phyloP scores from a whole-genome alignment of 2,329 filamentous ascomycete species.

The Fusarium sp. region DNA sequence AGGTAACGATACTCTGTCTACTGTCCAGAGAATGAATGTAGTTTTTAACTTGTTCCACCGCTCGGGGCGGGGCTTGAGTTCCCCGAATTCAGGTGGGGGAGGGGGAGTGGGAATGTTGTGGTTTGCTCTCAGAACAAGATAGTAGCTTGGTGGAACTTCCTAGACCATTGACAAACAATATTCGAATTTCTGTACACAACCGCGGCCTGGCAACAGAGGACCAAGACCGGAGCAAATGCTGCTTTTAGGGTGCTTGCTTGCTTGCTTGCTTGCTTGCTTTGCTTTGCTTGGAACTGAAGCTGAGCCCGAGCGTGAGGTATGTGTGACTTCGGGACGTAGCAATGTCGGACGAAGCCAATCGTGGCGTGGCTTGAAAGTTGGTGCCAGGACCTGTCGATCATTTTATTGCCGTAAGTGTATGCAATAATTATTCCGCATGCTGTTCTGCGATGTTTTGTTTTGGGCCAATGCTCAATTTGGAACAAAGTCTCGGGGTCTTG shows the following conservation, averaged over 20 bases:
- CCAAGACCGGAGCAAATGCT: constrained; percentile 17
- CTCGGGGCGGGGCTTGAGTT: constrained; percentile 32
- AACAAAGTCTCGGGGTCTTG: neutral
- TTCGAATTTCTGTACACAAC: constrained; percentile 4
- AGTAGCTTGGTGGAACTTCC: constrained; percentile 7
- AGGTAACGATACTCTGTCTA: neutral
- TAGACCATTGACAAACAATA: neutral
- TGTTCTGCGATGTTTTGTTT: neutral
- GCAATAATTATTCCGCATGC: neutral
- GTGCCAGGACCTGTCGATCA: constrained; percentile 13
- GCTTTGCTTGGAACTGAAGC: neutral
- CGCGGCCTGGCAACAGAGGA: constrained; percentile 3
- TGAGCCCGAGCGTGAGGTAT: constrained; percentile 12
- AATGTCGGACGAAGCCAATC: constrained; percentile 19
- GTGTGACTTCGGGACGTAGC: constrained; percentile 33
- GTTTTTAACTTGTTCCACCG: constrained; percentile 16
- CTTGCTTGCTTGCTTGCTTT: neutral
- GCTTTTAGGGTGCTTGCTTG: neutral
- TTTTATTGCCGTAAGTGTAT: neutral
- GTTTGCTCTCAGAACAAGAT: neutral
- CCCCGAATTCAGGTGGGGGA: constrained; percentile 16
- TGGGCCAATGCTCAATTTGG: neutral
- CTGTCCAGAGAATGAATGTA: constrained; percentile 2
- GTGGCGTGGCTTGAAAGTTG: constrained; percentile 1
- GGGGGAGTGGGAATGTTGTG: neutral